A percentile compares a stretch with the other conserved stretches of the same genome.
Evolutionary conservation across 2,329 filamentous ascomycete genomes (phyloP).

Genomic region (Leptodontidium sp.): DNA sequence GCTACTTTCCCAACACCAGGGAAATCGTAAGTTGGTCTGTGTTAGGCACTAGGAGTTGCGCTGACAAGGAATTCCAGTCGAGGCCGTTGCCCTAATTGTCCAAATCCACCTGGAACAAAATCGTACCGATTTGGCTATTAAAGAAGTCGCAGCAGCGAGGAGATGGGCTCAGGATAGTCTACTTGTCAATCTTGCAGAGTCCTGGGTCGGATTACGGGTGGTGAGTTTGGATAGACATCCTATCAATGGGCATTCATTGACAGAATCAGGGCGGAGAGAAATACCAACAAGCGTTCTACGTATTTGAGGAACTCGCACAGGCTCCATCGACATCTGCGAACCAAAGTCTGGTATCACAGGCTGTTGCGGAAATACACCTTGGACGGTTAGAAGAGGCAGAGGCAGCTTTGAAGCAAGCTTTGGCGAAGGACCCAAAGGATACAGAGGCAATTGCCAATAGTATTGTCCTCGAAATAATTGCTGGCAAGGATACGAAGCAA

Average conservation of each 20-base stretch:
- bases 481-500: slow-evolving; percentile 74
- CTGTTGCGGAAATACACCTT: slow-evolving; percentile 89
- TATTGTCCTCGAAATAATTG: slow-evolving; percentile 79
- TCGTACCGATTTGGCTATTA: slow-evolving; percentile 86
- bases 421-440: slow-evolving; percentile 76
- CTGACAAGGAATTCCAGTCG: slow-evolving; percentile 55
- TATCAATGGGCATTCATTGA: slow-evolving; percentile 40
- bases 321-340: slow-evolving; percentile 81
- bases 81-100: slow-evolving; percentile 84
- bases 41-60: slow-evolving; percentile 12
- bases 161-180: slow-evolving; percentile 96
- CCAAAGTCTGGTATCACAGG: slow-evolving; percentile 83
- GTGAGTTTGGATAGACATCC: slow-evolving; percentile 58
- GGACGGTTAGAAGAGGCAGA: slow-evolving; percentile 90
- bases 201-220: slow-evolving; percentile 89
- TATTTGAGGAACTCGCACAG: slow-evolving; percentile 95
- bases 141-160: slow-evolving; percentile 86
- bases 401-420: slow-evolving; percentile 80
- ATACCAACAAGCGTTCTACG: slow-evolving; percentile 97
- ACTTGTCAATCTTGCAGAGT: slow-evolving; percentile 92
- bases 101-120: slow-evolving; percentile 95
- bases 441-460: slow-evolving; percentile 83
- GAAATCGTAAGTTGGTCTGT: slow-evolving; percentile 69
- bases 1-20: slow-evolving; percentile 83
- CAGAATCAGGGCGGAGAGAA: slow-evolving; percentile 81